Percentiles rank a stretch among this genome's conserved stretches.
Conservation (phyloP, 2,329 filamentous ascomycete genomes). For the Ophioceras dolichostomum region DNA sequence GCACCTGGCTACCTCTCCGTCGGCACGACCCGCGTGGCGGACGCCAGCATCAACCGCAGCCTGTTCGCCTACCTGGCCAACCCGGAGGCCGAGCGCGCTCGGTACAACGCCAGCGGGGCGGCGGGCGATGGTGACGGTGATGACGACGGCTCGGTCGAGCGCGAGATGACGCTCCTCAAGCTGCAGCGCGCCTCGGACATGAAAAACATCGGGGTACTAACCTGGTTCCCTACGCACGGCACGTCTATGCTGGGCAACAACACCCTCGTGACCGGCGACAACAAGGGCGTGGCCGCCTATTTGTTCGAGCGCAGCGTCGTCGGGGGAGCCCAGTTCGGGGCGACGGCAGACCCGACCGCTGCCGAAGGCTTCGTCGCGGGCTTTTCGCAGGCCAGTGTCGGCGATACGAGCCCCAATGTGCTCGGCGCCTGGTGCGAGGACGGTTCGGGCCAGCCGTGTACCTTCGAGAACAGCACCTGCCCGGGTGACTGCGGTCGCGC, state of each 20-base stretch:
- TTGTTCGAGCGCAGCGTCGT: constrained; percentile 64
- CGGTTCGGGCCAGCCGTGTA: constrained; percentile 56
- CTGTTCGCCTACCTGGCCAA: constrained; percentile 77
- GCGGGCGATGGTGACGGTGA: too few relatives aligned
- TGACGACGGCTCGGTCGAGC: constrained; percentile 39
- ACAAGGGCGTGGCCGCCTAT: constrained; percentile 81
- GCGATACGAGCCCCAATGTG: constrained; percentile 78
- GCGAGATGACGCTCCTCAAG: constrained; percentile 63
- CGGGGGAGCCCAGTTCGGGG: constrained; percentile 9
- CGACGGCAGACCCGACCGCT: too few relatives aligned
- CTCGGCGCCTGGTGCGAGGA: constrained; percentile 81
- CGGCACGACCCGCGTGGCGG: constrained; percentile 45
- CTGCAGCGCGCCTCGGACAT: constrained; percentile 60
- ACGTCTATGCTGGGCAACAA: constrained; percentile 87
- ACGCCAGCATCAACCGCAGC: constrained; percentile 75
- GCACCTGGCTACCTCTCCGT: constrained; percentile 52
- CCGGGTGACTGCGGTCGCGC: constrained; percentile 40
- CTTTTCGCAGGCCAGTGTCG: constrained; percentile 84
- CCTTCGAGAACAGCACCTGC: constrained; percentile 70
- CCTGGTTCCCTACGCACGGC: constrained; percentile 85
- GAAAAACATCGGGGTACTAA: constrained; percentile 68
- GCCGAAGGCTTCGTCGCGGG: constrained; percentile 67
- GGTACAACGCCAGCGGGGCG: constrained; percentile 42
- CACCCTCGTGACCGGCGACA: constrained; percentile 78
- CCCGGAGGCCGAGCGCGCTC: constrained; percentile 55